phyloP scores from a whole-genome alignment of 1,139 yeast species.

The Protomyces inundatus region DNA sequence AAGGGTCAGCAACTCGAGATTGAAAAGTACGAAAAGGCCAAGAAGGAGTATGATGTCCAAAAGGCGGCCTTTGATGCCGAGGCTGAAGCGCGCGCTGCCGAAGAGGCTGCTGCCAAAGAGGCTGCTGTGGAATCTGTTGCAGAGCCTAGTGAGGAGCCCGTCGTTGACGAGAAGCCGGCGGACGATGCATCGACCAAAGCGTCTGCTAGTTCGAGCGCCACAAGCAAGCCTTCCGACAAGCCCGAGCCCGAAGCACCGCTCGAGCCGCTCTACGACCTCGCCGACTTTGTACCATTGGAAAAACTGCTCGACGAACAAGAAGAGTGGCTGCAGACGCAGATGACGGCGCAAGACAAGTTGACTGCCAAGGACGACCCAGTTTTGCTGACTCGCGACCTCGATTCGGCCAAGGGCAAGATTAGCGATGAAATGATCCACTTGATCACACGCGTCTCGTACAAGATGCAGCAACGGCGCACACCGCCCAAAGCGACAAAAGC shows the following conservation, averaged over 20 bases:
- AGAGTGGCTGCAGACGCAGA: constrained; percentile 27
- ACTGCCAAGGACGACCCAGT: constrained; percentile 20
- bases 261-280: constrained; percentile 26
- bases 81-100: background rate
- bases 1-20: constrained; percentile 30
- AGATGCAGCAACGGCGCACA: constrained; percentile 4
- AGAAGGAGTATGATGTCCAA: constrained; percentile 11
- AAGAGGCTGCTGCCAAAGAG: background rate
- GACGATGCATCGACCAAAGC: background rate
- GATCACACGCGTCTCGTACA: constrained; percentile 2
- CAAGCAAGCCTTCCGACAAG: background rate
- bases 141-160: background rate
- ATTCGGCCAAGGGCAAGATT: background rate
- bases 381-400: constrained; percentile 2
- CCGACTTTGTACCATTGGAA: constrained; percentile 16
- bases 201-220: background rate
- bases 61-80: background rate
- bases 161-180: background rate
- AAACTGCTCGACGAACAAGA: constrained; percentile 16
- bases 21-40: constrained; percentile 7
- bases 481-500: background rate
- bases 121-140: background rate
- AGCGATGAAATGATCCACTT: constrained; percentile 9
- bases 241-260: constrained; percentile 7
- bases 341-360: constrained; percentile 21